These are phyloP conservation scores for Apiotrichum gamsii DNA, from an alignment of 1,284 basidiomycete genomes.

Conservation along the genomic window DNA sequence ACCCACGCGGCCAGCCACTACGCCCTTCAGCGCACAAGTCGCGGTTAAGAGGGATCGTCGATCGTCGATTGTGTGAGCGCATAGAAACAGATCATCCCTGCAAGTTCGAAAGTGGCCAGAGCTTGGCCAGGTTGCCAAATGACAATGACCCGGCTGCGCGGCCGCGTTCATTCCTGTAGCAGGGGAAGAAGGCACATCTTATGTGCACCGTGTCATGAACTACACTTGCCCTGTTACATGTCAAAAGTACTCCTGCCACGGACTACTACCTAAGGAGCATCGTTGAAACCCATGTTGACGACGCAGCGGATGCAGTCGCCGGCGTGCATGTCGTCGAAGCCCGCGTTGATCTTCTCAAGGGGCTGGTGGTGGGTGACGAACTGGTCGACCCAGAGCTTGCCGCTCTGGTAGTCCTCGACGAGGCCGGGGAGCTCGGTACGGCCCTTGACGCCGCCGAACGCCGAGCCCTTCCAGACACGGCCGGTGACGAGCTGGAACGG, in stretches of 20 bases:
- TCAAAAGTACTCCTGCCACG: not conserved
- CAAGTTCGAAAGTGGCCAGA: too few relatives aligned
- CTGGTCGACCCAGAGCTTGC: conserved; percentile 62
- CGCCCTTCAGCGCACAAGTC: too few relatives aligned
- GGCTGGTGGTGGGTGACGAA: conserved; percentile 76
- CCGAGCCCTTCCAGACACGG: conserved; percentile 88
- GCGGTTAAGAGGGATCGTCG: too few relatives aligned
- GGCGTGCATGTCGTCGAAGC: conserved; percentile 90
- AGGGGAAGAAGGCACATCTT: too few relatives aligned
- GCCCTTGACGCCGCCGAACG: conserved; percentile 98
- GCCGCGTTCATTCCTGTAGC: too few relatives aligned
- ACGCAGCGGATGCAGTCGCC: conserved; percentile 92
- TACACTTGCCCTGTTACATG: not conserved
- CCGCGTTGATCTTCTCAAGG: conserved; percentile 75
- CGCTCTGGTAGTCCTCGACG: conserved; percentile 56
- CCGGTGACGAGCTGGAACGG: conserved; percentile 81
- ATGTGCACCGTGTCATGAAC: too few relatives aligned
- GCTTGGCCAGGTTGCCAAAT: too few relatives aligned
- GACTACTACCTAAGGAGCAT: conserved; percentile 2
- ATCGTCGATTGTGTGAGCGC: too few relatives aligned
- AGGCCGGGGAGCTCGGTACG: conserved; percentile 87
- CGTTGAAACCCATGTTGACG: conserved; percentile 48
- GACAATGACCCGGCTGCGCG: too few relatives aligned
- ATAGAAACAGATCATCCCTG: too few relatives aligned
- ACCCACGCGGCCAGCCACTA: too few relatives aligned